Percentiles rank a stretch among this genome's conserved stretches.
Evolutionary conservation across 2,329 filamentous ascomycete species (phyloP).

Genomic region (Macrophomina tecta): DNA sequence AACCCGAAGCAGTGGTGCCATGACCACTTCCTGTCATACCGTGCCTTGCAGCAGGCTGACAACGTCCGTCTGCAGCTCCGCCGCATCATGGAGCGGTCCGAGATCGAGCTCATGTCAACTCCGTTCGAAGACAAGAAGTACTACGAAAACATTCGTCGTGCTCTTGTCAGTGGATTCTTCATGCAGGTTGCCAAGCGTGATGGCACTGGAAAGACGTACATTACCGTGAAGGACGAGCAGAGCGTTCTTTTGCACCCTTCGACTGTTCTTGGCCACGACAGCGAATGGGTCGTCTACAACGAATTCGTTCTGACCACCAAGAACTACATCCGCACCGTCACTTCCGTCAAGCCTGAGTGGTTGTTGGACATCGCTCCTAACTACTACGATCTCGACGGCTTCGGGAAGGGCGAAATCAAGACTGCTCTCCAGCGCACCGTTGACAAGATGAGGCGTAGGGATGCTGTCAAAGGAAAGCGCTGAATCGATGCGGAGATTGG

Average conservation of each 20-base stretch:
- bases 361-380: conserved; percentile 91
- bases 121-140: conserved; percentile 95
- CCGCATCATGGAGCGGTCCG: conserved; percentile 94
- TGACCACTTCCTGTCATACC: conserved; percentile 90
- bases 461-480: conserved; percentile 22
- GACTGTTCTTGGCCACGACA: conserved; percentile 85
- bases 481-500: neutral
- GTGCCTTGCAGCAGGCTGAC: conserved; percentile 89
- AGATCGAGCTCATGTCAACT: conserved; percentile 84
- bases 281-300: conserved; percentile 97
- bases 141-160: conserved; percentile 94
- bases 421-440: conserved; percentile 62
- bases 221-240: conserved; percentile 96
- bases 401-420: conserved; percentile 86
- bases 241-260: conserved; percentile 91
- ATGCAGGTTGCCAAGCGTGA: conserved; percentile 95
- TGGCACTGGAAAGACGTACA: conserved; percentile 84
- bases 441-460: conserved; percentile 55
- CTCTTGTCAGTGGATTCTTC: conserved; percentile 94
- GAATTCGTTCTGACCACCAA: conserved; percentile 98
- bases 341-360: conserved; percentile 92
- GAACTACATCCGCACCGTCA: conserved; percentile 96
- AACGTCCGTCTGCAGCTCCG: conserved; percentile 91
- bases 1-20: conserved; percentile 93
- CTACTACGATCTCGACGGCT: conserved; percentile 86